Percentiles rank a stretch among this genome's conserved stretches.
These are phyloP conservation scores for Saccharomyces hybrid DNA, from an alignment of 1,139 yeast species.

Conservation along the genomic window DNA sequence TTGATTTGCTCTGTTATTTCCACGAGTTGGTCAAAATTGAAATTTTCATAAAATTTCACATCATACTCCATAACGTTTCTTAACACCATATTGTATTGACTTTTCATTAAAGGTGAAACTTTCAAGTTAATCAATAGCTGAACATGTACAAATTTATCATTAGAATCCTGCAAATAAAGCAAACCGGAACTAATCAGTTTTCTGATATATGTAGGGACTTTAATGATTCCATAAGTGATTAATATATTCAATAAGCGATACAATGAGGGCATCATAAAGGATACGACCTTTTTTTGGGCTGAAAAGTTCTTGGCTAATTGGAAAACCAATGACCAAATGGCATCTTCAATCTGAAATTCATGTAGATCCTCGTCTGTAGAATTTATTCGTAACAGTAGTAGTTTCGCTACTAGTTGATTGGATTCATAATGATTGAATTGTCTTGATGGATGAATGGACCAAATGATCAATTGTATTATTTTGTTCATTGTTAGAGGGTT, in stretches of 20 bases:
- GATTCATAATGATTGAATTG: slow-evolving; percentile 26
- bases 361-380: slow-evolving; percentile 22
- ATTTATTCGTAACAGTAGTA: slow-evolving; percentile 26
- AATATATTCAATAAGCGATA: slow-evolving; percentile 25
- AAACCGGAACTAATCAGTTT: slow-evolving; percentile 78
- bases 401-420: slow-evolving; percentile 26
- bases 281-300: slow-evolving; percentile 9
- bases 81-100: slow-evolving; percentile 33
- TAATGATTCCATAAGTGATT: slow-evolving; percentile 31
- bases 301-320: slow-evolving; percentile 24
- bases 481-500: slow-evolving; percentile 20
- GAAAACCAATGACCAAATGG: slow-evolving; percentile 29
- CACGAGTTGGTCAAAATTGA: slow-evolving; percentile 23
- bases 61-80: slow-evolving; percentile 34
- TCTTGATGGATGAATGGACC: slow-evolving; percentile 31
- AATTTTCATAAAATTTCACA: slow-evolving; percentile 20
- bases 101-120: slow-evolving; percentile 33
- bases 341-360: slow-evolving; percentile 30
- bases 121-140: slow-evolving; percentile 33
- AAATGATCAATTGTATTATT: slow-evolving; percentile 26
- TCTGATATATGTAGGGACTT: slow-evolving; percentile 62
- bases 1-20: slow-evolving; percentile 21
- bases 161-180: slow-evolving; percentile 42
- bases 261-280: slow-evolving; percentile 17
- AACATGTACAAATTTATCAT: slow-evolving; percentile 33